phyloP scores from a whole-genome alignment of 2,329 filamentous ascomycete genomes.

The Aspergillus neotritici region DNA sequence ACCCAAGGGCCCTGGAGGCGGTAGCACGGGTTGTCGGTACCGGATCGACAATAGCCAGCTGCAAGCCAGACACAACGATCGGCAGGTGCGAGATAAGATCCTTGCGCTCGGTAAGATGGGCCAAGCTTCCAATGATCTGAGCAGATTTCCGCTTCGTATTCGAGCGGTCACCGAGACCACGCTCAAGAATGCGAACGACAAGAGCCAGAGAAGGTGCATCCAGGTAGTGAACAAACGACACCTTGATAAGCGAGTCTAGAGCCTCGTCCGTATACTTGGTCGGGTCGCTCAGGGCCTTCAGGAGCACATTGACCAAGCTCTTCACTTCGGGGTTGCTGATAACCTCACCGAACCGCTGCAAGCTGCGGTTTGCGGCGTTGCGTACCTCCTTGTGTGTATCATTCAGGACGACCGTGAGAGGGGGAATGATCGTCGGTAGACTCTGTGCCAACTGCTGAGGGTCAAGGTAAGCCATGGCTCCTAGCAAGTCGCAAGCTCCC shows the following conservation, averaged over 20 bases:
- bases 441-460: constrained; percentile 89
- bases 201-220: constrained; percentile 92
- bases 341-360: constrained; percentile 97
- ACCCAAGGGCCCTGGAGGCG: constrained; percentile 90
- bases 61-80: constrained; percentile 83
- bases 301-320: constrained; percentile 78
- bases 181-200: constrained; percentile 90
- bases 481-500: constrained; percentile 90
- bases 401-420: constrained; percentile 86
- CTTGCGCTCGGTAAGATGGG: constrained; percentile 92
- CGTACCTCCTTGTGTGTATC: constrained; percentile 98
- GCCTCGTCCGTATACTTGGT: constrained; percentile 96
- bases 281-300: constrained; percentile 94
- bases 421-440: constrained; percentile 92
- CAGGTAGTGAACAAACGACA: constrained; percentile 98
- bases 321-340: constrained; percentile 98
- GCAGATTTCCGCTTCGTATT: constrained; percentile 93
- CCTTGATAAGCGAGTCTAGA: constrained; percentile 88
- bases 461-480: constrained; percentile 97
- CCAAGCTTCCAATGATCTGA: constrained; percentile 95
- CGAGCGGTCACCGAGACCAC: constrained; percentile 83
- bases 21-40: constrained; percentile 95
- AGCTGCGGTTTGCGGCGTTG: constrained; percentile 82
- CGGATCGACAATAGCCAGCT: constrained; percentile 84
- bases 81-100: constrained; percentile 87